phyloP scores from a whole-genome alignment of 1,284 basidiomycete species.

The Ganoderma boninense region DNA sequence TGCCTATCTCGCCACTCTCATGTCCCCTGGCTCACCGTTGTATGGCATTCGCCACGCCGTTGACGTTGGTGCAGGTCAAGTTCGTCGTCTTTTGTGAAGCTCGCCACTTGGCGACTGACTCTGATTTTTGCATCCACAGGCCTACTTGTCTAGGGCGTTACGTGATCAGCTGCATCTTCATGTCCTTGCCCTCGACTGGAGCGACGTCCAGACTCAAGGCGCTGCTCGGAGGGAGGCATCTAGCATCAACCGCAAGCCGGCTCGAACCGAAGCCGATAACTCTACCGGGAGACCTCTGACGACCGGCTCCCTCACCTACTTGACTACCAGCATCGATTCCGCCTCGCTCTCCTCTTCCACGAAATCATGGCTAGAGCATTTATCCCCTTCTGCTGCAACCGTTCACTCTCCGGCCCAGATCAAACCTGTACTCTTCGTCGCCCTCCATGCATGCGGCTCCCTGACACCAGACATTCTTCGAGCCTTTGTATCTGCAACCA shows the following conservation, averaged over 20 bases:
- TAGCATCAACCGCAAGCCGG: slow-evolving; percentile 10
- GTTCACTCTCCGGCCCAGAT: slow-evolving; percentile 23
- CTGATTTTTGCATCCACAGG: slow-evolving; percentile 41
- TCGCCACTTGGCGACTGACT: not conserved
- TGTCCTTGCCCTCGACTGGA: slow-evolving; percentile 61
- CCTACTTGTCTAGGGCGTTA: slow-evolving; percentile 57
- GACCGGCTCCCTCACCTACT: slow-evolving; percentile 27
- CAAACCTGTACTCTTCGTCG: slow-evolving; percentile 65
- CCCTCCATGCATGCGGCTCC: slow-evolving; percentile 66
- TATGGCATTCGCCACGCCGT: slow-evolving; percentile 47
- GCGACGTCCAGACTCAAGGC: slow-evolving; percentile 53
- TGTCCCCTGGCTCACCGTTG: slow-evolving; percentile 32
- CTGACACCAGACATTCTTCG: slow-evolving; percentile 56
- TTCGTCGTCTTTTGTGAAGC: slow-evolving; percentile 37
- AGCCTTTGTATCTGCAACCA: slow-evolving; percentile 41
- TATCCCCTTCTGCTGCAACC: not conserved
- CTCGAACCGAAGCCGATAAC: not conserved
- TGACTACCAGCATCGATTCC: slow-evolving; percentile 31
- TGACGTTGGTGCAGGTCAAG: slow-evolving; percentile 64
- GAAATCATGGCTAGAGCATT: slow-evolving; percentile 10
- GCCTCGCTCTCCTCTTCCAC: slow-evolving; percentile 18
- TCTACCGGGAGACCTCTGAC: not conserved
- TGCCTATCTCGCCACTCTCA: slow-evolving; percentile 44
- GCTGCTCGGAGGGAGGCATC: slow-evolving; percentile 46
- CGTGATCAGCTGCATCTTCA: slow-evolving; percentile 46